phyloP scores from a whole-genome alignment of 208 protist genomes.

The Blechomonas ayalai region DNA sequence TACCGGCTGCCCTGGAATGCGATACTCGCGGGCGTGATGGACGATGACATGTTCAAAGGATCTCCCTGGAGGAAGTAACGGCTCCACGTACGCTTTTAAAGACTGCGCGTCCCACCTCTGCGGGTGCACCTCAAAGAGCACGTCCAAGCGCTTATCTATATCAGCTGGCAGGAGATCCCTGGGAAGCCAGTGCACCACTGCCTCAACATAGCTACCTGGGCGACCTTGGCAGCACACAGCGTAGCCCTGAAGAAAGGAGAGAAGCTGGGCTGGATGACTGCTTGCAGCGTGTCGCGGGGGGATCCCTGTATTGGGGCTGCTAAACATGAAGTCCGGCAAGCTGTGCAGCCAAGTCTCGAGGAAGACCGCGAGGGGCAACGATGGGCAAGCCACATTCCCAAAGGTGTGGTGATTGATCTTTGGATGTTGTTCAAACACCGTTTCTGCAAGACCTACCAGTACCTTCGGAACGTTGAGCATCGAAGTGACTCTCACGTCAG shows the following conservation, averaged over 20 bases:
- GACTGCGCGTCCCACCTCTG: slow-evolving; percentile 31
- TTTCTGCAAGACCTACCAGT: slow-evolving; percentile 30
- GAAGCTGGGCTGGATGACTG: slow-evolving; percentile 4
- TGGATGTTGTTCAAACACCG: slow-evolving; percentile 20
- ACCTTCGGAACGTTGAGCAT: slow-evolving; percentile 23
- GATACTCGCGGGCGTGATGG: slow-evolving; percentile 52
- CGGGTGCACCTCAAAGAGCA: slow-evolving; percentile 46
- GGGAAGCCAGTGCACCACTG: slow-evolving; percentile 33
- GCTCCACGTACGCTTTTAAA: slow-evolving; percentile 46
- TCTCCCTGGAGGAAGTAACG: slow-evolving; percentile 32
- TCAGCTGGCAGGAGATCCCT: slow-evolving; percentile 25
- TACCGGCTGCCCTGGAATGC: slow-evolving; percentile 44
- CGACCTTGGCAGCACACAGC: slow-evolving; percentile 12
- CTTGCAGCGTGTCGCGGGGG: slow-evolving; percentile 4
- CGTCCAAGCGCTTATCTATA: slow-evolving; percentile 20
- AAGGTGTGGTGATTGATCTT: background rate
- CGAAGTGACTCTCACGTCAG: background rate
- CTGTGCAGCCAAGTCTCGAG: slow-evolving; percentile 18
- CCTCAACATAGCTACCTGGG: slow-evolving; percentile 8
- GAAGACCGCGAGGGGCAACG: slow-evolving; percentile 31
- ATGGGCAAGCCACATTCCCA: slow-evolving; percentile 2
- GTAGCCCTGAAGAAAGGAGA: slow-evolving; percentile 28
- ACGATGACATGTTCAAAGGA: slow-evolving; percentile 45
- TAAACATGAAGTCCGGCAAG: slow-evolving; percentile 27
- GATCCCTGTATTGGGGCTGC: slow-evolving; percentile 4